phyloP scores from a whole-genome alignment of 345 rosid genomes.

The Turnera subulata region DNA sequence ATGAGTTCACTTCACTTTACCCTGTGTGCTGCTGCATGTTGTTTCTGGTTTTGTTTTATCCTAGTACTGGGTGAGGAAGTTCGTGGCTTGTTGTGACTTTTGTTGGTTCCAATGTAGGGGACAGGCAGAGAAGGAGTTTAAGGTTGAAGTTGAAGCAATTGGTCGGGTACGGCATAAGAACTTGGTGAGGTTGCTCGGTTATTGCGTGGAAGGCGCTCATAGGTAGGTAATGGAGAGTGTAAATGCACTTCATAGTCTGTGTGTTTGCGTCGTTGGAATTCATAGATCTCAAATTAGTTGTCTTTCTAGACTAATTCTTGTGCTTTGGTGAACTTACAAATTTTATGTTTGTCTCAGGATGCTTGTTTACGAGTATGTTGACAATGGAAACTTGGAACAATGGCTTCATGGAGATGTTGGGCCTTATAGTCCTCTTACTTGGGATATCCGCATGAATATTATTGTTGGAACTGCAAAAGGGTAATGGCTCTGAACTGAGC shows the following conservation, averaged over 20 bases:
- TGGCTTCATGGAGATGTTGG: constrained; percentile 92
- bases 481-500: constrained; percentile 13
- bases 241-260: constrained; percentile 1
- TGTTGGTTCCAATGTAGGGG: constrained; percentile 42
- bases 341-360: constrained; percentile 35
- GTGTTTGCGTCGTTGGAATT: not conserved
- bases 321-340: not conserved
- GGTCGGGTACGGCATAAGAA: constrained; percentile 95
- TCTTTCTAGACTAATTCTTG: not conserved
- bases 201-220: constrained; percentile 96
- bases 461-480: constrained; percentile 84
- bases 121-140: constrained; percentile 97
- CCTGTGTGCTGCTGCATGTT: constrained; percentile 3
- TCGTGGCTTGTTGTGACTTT: not conserved
- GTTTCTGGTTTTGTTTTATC: constrained; percentile 5
- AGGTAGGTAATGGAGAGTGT: no score
- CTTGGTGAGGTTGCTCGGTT: constrained; percentile 90
- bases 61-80: not conserved
- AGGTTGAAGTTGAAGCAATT: constrained; percentile 95
- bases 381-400: constrained; percentile 88
- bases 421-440: constrained; percentile 69
- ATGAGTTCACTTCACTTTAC: constrained; percentile 2
- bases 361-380: constrained; percentile 85
- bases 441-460: constrained; percentile 83
- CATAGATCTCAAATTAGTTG: not conserved